Base-by-base conservation (phyloP, 805 yeast genomes). In the Kluyveromyces siamensis region DNA sequence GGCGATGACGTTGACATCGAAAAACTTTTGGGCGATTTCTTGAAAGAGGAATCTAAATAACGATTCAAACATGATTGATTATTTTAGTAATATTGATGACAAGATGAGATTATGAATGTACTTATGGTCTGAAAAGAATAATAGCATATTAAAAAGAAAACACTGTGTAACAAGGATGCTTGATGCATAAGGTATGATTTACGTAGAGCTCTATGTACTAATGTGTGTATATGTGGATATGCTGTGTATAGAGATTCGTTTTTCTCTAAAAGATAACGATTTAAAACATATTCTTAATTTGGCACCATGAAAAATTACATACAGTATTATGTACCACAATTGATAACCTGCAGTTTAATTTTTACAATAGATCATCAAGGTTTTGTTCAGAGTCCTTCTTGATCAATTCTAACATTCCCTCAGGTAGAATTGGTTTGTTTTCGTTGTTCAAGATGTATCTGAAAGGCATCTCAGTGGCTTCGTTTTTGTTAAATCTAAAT, bases 401-500 rank as follows among this genome's bases (percentile, higher is more conserved):
- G 59, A 91, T 91, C 63, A 91, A 74, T 33, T 83, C 83, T 49
- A 87, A 70, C 98, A 91, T 91, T 0, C 98, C 98, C 48, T 77
- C 76, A 0, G 99, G 99, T 60, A 91, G 72, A 10, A 93, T 85
- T 1, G 99, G 98, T 52, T 77, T 75, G 3, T 79, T 80, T 1
- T 74, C 56, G 11, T 53, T 44, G 56, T 85, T 86, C 50, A 82
- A 68, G 16, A 91, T 84, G 59, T 91, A 91, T 62, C 99, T 76
- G 71, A 91, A 91, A 2, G 99, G 99, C 99, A 91, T 91, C 63
- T 91, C 97, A 0, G 96, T 89, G 2, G 95, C 86, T 67, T 93
- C 99, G 60, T 86, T 80, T 63, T 83, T 84, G 67, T 74, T 83
- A 71, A 86, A 91, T 62, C 88, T 79, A 57, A 91, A 84, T 67